phyloP scores from a whole-genome alignment of 345 rosid species.

The Hibiscus mutabilis region DNA sequence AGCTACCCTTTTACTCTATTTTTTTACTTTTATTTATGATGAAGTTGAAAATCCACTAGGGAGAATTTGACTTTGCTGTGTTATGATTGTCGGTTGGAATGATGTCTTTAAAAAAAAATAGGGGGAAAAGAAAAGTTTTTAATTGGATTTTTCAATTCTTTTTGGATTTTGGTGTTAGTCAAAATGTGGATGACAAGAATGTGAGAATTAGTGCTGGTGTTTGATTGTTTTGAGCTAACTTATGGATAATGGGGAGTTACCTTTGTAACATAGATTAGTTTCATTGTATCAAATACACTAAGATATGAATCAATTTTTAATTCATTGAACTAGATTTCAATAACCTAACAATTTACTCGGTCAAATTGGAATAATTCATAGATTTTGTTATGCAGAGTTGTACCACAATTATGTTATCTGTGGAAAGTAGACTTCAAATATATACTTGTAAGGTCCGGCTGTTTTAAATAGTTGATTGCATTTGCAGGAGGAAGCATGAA shows the following conservation, averaged over 20 bases:
- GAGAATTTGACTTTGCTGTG: neutral
- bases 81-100: neutral
- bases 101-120: neutral
- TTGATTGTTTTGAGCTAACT: neutral
- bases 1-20: neutral
- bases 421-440: too few species aligned
- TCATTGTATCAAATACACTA: neutral
- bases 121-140: neutral
- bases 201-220: neutral
- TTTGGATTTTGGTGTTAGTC: neutral
- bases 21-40: neutral
- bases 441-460: too few species aligned
- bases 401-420: too few species aligned
- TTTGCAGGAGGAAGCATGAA: too few species aligned
- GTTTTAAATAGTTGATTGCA: too few species aligned
- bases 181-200: neutral
- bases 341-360: too few species aligned
- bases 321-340: too few species aligned
- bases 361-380: too few species aligned
- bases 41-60: neutral
- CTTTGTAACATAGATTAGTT: neutral
- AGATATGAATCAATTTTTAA: neutral
- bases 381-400: too few species aligned
- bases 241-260: neutral
- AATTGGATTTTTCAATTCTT: neutral